Conservation (phyloP, 2,329 filamentous ascomycete species). For the Diaporthe longicolla region DNA sequence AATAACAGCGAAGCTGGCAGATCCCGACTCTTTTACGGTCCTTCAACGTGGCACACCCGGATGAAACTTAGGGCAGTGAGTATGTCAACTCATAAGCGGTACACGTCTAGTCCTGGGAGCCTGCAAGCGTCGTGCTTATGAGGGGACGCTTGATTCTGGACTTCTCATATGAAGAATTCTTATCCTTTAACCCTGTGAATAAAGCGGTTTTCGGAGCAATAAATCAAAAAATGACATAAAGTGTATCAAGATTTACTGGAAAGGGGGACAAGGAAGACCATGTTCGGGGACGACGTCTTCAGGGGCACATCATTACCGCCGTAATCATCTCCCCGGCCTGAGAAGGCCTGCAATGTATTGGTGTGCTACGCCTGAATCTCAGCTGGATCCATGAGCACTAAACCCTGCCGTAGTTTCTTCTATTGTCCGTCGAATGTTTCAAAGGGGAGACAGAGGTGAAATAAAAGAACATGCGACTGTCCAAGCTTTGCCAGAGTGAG, state of each 20-base stretch:
- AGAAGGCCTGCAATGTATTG: too few relatives aligned
- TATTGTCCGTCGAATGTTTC: background rate
- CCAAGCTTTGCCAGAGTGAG: background rate
- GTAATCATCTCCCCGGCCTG: too few relatives aligned
- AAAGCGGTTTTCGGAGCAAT: background rate
- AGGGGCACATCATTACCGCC: background rate
- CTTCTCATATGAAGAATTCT: background rate
- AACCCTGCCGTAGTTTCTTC: background rate
- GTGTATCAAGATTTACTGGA: too few relatives aligned
- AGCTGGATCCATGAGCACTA: background rate
- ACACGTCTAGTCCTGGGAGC: background rate
- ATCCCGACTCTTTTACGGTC: background rate
- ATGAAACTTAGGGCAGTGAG: background rate
- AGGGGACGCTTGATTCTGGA: too few relatives aligned
- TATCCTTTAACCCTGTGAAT: background rate
- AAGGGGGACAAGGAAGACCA: background rate
- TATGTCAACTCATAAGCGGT: background rate
- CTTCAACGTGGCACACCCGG: too few relatives aligned
- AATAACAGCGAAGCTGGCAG: background rate
- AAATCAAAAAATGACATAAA: too few relatives aligned
- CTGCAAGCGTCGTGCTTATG: background rate
- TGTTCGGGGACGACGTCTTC: too few relatives aligned
- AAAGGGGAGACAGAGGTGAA: background rate
- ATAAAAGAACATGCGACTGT: background rate
- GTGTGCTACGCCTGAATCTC: background rate